Evolutionary conservation across 2,329 filamentous ascomycete genomes (phyloP).

Genomic region (Aphanocladium album): DNA sequence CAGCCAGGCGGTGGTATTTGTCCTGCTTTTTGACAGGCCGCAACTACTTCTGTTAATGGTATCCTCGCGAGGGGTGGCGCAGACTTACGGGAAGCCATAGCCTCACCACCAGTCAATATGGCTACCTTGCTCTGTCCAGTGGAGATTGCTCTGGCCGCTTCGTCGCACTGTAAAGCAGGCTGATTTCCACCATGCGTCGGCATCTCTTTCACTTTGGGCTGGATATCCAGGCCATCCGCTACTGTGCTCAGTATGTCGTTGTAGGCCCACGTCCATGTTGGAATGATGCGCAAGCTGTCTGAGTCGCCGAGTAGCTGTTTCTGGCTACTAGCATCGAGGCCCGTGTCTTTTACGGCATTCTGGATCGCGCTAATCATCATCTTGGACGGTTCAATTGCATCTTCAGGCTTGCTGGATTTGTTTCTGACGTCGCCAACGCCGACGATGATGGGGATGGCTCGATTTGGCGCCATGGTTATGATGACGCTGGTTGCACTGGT

Average conservation of each 20-base stretch:
- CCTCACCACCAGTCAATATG: constrained; percentile 59
- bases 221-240: constrained; percentile 41
- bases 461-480: constrained; percentile 2
- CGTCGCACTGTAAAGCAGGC: constrained; percentile 57
- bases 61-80: background rate
- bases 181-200: constrained; percentile 60
- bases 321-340: constrained; percentile 18
- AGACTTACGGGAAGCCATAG: constrained; percentile 52
- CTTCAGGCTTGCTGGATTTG: constrained; percentile 36
- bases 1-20: constrained; percentile 52
- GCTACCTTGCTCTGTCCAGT: constrained; percentile 50
- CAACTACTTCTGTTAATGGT: constrained; percentile 19
- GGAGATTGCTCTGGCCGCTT: constrained; percentile 54
- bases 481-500: background rate
- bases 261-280: constrained; percentile 64
- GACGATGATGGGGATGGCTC: constrained; percentile 48
- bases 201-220: constrained; percentile 42
- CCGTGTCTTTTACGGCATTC: constrained; percentile 46
- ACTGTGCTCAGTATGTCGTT: constrained; percentile 52
- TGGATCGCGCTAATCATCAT: constrained; percentile 54
- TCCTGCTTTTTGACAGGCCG: constrained; percentile 28
- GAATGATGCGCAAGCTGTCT: constrained; percentile 56
- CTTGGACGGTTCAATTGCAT: constrained; percentile 54
- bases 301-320: constrained; percentile 38
- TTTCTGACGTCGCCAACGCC: constrained; percentile 60